Conservation (phyloP, 2,329 filamentous ascomycete genomes). For the Botrytis cinerea region DNA sequence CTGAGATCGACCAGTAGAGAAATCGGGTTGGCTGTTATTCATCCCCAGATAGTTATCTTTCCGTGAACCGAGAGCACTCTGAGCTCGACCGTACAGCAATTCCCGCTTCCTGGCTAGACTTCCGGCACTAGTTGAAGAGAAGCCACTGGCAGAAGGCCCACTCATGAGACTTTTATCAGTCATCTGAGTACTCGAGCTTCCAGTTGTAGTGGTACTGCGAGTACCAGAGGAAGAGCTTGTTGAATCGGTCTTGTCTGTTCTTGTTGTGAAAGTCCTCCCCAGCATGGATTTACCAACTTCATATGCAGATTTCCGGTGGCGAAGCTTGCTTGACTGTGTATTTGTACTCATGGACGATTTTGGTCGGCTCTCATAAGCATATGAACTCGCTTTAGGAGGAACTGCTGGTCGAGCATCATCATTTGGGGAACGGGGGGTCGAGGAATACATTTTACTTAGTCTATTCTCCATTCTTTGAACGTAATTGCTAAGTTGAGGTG, state of each 20-base stretch:
- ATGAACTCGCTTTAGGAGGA: slow-evolving; percentile 53
- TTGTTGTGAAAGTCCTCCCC: slow-evolving; percentile 81
- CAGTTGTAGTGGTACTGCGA: slow-evolving; percentile 65
- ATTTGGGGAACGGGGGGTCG: slow-evolving; percentile 27
- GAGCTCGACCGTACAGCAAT: slow-evolving; percentile 52
- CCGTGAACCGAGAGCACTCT: slow-evolving; percentile 64
- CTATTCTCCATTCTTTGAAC: slow-evolving; percentile 90
- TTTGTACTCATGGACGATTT: slow-evolving; percentile 59
- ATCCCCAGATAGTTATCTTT: slow-evolving; percentile 45
- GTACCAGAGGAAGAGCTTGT: slow-evolving; percentile 76
- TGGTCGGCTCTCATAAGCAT: slow-evolving; percentile 47
- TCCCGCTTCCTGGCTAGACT: slow-evolving; percentile 79
- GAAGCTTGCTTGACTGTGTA: slow-evolving; percentile 49
- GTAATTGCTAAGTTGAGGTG: slow-evolving; percentile 79
- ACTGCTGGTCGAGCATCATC: slow-evolving; percentile 35
- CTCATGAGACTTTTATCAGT: slow-evolving; percentile 92
- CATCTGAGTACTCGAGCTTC: slow-evolving; percentile 70
- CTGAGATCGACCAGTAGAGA: slow-evolving; percentile 57
- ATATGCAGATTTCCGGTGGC: slow-evolving; percentile 73
- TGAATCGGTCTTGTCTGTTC: slow-evolving; percentile 71
- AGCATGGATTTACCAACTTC: slow-evolving; percentile 72
- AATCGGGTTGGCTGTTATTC: slow-evolving; percentile 37
- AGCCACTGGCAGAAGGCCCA: slow-evolving; percentile 82
- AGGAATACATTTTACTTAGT: slow-evolving; percentile 48
- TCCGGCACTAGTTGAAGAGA: slow-evolving; percentile 93